These are phyloP conservation scores for Takakia lepidozioides DNA, from an alignment of 225 moss, liverwort and hornwort species.

Conservation along the genomic window DNA sequence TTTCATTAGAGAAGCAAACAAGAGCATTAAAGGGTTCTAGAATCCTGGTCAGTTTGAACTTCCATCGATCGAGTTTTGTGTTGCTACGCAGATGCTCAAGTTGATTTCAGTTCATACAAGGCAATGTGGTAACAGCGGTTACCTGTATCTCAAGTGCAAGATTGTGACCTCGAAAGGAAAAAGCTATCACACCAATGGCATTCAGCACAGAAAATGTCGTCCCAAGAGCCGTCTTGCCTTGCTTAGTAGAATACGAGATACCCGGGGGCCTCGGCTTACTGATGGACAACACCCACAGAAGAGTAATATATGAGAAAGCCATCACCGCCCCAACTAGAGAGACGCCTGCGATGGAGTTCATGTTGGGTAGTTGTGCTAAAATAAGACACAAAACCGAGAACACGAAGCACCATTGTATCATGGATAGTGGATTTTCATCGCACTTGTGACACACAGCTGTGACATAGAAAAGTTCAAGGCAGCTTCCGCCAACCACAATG, in stretches of 20 bases:
- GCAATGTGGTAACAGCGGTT: too few relatives aligned
- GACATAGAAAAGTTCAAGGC: conserved; percentile 59
- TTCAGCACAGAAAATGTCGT: conserved; percentile 46
- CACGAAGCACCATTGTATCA: conserved; percentile 69
- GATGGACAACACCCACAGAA: conserved; percentile 65
- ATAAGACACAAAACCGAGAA: conserved; percentile 61
- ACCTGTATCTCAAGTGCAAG: conserved; percentile 88
- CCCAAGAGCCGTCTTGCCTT: conserved; percentile 26
- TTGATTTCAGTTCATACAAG: too few relatives aligned
- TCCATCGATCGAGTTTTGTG: too few relatives aligned
- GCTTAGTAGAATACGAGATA: conserved; percentile 31
- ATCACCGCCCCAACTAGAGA: conserved; percentile 70
- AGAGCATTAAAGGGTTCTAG: too few relatives aligned
- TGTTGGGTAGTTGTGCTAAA: conserved; percentile 61
- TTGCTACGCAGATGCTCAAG: too few relatives aligned
- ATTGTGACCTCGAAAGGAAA: conserved; percentile 71
- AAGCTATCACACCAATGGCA: conserved; percentile 62
- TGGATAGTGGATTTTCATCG: conserved; percentile 31
- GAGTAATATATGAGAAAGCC: conserved; percentile 61
- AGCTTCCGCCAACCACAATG: conserved; percentile 59
- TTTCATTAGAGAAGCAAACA: too few relatives aligned
- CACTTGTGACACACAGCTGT: conserved; percentile 54
- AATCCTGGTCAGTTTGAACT: too few relatives aligned
- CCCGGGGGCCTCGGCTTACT: conserved; percentile 28
- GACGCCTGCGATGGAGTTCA: conserved; percentile 74